Conservation (phyloP, 148 eudicot species). For the Vaccinium myrtillus region DNA sequence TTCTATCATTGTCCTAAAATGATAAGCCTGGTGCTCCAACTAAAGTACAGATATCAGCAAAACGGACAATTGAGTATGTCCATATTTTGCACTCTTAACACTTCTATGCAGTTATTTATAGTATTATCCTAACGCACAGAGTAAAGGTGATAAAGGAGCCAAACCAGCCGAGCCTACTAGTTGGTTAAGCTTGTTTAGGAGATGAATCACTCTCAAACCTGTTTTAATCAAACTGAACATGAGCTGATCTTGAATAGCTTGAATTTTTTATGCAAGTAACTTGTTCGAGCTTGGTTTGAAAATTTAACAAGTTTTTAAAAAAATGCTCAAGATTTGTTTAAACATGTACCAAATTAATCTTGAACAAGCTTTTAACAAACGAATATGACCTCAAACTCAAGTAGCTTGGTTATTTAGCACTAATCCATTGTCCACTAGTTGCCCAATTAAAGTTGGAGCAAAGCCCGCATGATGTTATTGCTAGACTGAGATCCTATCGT, state of each 20-base stretch:
- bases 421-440: too few species aligned
- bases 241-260: neutral
- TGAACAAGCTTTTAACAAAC: neutral
- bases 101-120: neutral
- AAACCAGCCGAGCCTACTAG: neutral
- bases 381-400: neutral
- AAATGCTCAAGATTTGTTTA: neutral
- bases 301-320: neutral
- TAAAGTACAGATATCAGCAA: slow-evolving; percentile 7
- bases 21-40: neutral
- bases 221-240: neutral
- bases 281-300: neutral
- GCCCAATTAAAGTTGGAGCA: too few species aligned
- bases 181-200: neutral
- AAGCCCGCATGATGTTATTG: too few species aligned
- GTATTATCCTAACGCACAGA: neutral
- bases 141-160: neutral
- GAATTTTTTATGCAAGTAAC: neutral
- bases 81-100: neutral
- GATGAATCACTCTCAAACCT: neutral
- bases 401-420: neutral
- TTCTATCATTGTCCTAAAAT: neutral
- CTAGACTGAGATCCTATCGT: too few species aligned
- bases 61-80: neutral
- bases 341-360: neutral